Conservation (phyloP, 192 early-diverging fungal species). For the Backusella tuberculispora region DNA sequence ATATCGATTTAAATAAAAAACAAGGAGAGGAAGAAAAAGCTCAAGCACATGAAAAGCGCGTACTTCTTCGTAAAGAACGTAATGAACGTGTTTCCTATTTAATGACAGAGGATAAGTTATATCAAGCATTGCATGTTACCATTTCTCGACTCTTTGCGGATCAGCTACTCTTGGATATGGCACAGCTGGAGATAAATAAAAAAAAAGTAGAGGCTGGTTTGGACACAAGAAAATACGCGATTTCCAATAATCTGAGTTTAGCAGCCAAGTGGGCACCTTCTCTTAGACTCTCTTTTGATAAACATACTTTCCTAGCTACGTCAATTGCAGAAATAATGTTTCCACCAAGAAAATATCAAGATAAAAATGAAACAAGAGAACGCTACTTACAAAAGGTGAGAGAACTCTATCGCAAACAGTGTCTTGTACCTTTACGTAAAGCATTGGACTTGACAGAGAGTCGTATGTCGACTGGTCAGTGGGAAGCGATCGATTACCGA, state of each 20-base stretch:
- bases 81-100: constrained; percentile 22
- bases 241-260: constrained; percentile 26
- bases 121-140: constrained; percentile 43
- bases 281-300: constrained; percentile 40
- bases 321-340: constrained; percentile 47
- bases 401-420: constrained; percentile 41
- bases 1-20: not conserved
- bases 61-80: constrained; percentile 4
- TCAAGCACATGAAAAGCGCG: constrained; percentile 21
- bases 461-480: constrained; percentile 42
- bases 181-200: constrained; percentile 1
- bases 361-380: constrained; percentile 25
- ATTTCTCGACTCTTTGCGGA: constrained; percentile 46
- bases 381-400: constrained; percentile 41
- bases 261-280: no score
- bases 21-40: not conserved
- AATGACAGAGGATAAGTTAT: constrained; percentile 32
- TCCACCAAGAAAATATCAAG: constrained; percentile 20
- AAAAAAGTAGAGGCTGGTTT: not conserved
- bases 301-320: constrained; percentile 41
- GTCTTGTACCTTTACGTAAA: constrained; percentile 45
- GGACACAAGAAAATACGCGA: not conserved
- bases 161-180: constrained; percentile 28
- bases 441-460: constrained; percentile 46
- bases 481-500: constrained; percentile 49